Percentiles rank a stretch among this genome's conserved stretches.
phyloP scores from a whole-genome alignment of 441 rosid species.

The Syzygium syzygioides region DNA sequence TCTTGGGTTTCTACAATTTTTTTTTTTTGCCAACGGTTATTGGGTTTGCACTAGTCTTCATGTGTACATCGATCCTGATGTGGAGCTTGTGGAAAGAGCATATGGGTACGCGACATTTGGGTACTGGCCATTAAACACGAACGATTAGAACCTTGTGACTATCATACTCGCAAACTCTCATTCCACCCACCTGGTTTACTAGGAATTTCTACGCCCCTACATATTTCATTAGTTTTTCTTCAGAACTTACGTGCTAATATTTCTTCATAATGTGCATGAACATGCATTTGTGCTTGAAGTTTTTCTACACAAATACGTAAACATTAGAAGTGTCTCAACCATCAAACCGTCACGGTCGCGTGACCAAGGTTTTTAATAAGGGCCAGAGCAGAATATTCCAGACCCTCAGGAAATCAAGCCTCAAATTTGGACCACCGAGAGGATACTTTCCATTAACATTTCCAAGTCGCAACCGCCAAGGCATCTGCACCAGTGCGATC shows the following conservation, averaged over 20 bases:
- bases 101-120: too few species aligned
- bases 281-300: neutral
- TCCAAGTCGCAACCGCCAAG: slow-evolving; percentile 87
- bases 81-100: too few species aligned
- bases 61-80: too few species aligned
- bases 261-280: neutral
- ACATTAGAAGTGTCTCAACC: neutral
- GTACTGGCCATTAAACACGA: too few species aligned
- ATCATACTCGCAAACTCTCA: neutral
- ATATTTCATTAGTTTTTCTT: neutral
- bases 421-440: slow-evolving; percentile 71
- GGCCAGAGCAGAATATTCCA: neutral
- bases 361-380: neutral
- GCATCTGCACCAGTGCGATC: slow-evolving; percentile 69
- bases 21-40: neutral
- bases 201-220: neutral
- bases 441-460: slow-evolving; percentile 95
- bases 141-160: too few species aligned
- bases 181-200: neutral
- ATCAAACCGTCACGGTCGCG: neutral
- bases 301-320: neutral
- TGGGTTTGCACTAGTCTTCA: too few species aligned
- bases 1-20: neutral
- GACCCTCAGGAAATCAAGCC: slow-evolving; percentile 81
- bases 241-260: neutral